Percentiles rank a stretch among this genome's conserved stretches.
Conservation (phyloP, 176 grass and related monocot genomes). For the Bolboschoenus planiculmis region DNA sequence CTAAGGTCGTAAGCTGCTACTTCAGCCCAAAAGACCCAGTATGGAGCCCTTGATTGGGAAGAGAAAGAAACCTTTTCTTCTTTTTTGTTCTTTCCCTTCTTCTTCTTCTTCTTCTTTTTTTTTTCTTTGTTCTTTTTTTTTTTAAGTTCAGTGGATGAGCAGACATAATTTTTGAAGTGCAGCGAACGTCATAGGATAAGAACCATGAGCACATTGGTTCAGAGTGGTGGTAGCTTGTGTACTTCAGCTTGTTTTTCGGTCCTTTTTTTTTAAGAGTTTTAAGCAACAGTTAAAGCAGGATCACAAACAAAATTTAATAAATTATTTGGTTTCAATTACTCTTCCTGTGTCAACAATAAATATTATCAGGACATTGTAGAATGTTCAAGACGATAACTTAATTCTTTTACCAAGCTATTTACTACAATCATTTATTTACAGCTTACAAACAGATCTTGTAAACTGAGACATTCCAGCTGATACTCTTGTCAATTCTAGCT, state of each 20-base stretch:
- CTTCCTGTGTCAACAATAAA: no score
- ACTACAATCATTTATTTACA: no score
- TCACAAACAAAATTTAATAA: no score
- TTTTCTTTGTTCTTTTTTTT: no score
- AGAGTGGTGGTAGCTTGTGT: neutral
- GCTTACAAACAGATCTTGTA: no score
- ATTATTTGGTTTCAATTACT: no score
- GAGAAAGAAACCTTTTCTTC: neutral
- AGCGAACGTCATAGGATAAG: neutral
- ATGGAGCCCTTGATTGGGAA: slow-evolving; percentile 30
- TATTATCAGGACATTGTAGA: no score
- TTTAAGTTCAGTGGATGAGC: neutral
- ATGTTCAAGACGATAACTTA: no score
- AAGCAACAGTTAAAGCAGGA: neutral
- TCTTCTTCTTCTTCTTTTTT: neutral
- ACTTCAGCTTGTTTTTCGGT: neutral
- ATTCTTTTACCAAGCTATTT: no score
- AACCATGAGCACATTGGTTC: neutral
- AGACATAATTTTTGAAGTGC: neutral
- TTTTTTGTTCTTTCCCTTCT: neutral
- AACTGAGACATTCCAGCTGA: no score
- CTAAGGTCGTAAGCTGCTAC: slow-evolving; percentile 39
- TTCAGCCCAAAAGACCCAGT: slow-evolving; percentile 56
- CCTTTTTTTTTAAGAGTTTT: neutral
- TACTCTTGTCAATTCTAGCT: no score